phyloP scores from a whole-genome alignment of 1,139 yeast species.

The Geotrichum siamense region DNA sequence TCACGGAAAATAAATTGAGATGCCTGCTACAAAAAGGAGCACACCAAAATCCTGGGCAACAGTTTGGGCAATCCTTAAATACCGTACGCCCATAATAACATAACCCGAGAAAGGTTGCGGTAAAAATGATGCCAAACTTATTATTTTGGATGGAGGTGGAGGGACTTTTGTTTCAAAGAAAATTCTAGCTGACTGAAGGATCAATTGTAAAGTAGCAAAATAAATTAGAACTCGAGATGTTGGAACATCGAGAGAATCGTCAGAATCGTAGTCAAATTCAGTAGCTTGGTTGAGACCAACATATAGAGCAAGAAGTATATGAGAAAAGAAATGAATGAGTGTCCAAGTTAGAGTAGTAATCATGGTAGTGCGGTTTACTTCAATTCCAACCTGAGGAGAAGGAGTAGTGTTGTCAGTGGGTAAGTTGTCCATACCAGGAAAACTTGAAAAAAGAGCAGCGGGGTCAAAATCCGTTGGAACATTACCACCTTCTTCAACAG shows the following conservation, averaged over 20 bases:
- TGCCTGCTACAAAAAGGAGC: constrained; percentile 30
- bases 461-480: constrained; percentile 15
- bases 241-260: constrained; percentile 1
- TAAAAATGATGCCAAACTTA: constrained; percentile 27
- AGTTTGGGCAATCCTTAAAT: constrained; percentile 24
- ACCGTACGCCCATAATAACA: constrained; percentile 26
- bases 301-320: constrained; percentile 10
- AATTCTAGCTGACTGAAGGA: constrained; percentile 31
- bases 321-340: constrained; percentile 10
- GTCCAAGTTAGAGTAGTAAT: constrained; percentile 12
- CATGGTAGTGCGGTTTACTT: constrained; percentile 2
- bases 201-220: constrained; percentile 31
- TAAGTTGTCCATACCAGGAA: constrained; percentile 16
- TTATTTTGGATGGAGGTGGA: constrained; percentile 26
- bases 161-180: constrained; percentile 30
- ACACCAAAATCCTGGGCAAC: constrained; percentile 30
- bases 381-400: constrained; percentile 3
- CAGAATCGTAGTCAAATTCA: constrained; percentile 1
- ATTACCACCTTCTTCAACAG: constrained; percentile 5
- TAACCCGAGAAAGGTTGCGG: constrained; percentile 30
- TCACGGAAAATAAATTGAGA: constrained; percentile 17
- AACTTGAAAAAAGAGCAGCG: constrained; percentile 13
- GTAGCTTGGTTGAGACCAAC: constrained; percentile 10
- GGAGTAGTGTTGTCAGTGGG: background rate
- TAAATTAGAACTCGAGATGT: constrained; percentile 23